Conservation (phyloP, 2,329 filamentous ascomycete genomes). For the Penicillium capsulatum region DNA sequence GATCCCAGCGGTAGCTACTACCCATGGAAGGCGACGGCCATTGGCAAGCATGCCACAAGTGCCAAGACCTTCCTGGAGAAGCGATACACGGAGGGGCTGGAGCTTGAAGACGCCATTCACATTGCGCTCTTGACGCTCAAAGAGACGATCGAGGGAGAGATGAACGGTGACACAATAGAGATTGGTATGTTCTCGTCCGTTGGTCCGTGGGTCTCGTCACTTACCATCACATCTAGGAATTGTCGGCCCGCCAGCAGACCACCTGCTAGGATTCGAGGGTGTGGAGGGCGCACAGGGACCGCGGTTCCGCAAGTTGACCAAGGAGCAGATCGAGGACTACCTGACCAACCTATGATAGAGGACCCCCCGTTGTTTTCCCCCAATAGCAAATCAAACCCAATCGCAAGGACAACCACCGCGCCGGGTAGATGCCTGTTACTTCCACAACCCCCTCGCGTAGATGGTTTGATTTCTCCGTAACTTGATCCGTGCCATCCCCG, state of each 20-base stretch:
- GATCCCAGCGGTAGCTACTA: conserved; percentile 99
- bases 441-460: not conserved
- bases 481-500: conserved; percentile 3
- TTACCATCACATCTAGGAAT: conserved; percentile 62
- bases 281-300: conserved; percentile 43
- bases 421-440: not conserved
- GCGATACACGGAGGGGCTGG: conserved; percentile 93
- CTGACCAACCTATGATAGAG: conserved; percentile 82
- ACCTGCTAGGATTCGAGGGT: conserved; percentile 75
- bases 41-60: conserved; percentile 96
- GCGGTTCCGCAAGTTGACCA: conserved; percentile 64
- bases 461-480: not conserved
- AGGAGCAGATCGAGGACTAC: conserved; percentile 99
- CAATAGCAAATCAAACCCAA: conserved; percentile 1
- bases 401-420: conserved; percentile 11
- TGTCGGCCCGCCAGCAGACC: conserved; percentile 87
- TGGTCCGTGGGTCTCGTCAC: conserved; percentile 1
- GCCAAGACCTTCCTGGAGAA: conserved; percentile 99
- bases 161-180: conserved; percentile 98
- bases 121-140: conserved; percentile 96
- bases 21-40: conserved; percentile 98
- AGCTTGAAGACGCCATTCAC: conserved; percentile 96
- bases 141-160: conserved; percentile 98
- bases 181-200: conserved; percentile 63
- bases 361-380: no score